phyloP scores from a whole-genome alignment of 75 land plant genomes.

The Chamaecyparis obtusa region DNA sequence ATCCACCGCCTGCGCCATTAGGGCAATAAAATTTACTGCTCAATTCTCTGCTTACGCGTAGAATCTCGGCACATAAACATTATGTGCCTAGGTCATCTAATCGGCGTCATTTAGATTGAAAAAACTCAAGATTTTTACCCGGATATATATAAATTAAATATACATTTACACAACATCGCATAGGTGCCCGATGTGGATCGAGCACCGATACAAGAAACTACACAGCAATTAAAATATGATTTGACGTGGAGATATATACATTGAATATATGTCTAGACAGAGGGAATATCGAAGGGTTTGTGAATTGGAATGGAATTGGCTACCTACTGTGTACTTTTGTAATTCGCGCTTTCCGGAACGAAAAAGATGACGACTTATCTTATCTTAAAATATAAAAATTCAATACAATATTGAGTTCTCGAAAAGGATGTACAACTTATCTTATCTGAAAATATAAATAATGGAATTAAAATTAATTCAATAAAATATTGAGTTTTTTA shows the following conservation, averaged over 20 bases:
- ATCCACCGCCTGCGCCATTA: conserved; percentile 19
- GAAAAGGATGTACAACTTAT: neutral
- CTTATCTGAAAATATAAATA: too few species aligned
- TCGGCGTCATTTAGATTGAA: too few species aligned
- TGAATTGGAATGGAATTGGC: neutral
- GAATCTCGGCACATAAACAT: neutral
- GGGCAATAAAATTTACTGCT: neutral
- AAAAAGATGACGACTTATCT: neutral
- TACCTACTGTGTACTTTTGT: neutral
- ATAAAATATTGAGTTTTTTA: too few species aligned
- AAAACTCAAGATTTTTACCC: too few species aligned
- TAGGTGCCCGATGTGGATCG: neutral
- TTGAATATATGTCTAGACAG: neutral
- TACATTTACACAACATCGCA: too few species aligned
- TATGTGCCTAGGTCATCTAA: neutral
- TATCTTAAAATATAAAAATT: too few species aligned
- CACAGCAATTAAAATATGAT: neutral
- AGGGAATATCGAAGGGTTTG: neutral
- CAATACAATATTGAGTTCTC: too few species aligned
- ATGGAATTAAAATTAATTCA: too few species aligned
- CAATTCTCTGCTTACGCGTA: neutral
- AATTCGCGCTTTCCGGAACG: neutral
- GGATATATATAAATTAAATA: too few species aligned
- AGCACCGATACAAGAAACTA: neutral
- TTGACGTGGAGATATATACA: neutral